Percentiles rank a stretch among this genome's conserved stretches.
Evolutionary conservation across 352 stramenopile genomes (phyloP).

Genomic region (Pythium phragmiticola): DNA sequence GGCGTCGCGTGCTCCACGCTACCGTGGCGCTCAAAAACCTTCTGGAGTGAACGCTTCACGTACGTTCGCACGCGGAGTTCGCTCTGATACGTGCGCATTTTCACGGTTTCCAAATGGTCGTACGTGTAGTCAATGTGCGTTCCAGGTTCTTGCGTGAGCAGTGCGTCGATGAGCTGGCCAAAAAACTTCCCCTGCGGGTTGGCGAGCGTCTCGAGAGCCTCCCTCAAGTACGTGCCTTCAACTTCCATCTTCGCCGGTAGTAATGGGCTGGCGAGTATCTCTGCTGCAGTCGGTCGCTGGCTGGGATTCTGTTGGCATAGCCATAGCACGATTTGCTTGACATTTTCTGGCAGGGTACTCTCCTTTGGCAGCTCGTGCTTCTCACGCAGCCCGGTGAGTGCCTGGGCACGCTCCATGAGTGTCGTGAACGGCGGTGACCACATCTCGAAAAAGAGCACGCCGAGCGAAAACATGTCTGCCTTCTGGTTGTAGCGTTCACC

Average conservation of each 20-base stretch:
- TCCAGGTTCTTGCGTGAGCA: slow-evolving; percentile 72
- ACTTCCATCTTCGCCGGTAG: slow-evolving; percentile 84
- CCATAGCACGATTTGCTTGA: slow-evolving; percentile 88
- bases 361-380: slow-evolving; percentile 50
- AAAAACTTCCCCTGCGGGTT: slow-evolving; percentile 91
- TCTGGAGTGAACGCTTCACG: slow-evolving; percentile 69
- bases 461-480: slow-evolving; percentile 94
- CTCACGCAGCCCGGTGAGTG: slow-evolving; percentile 74
- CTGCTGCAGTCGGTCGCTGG: slow-evolving; percentile 65
- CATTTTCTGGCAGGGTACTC: slow-evolving; percentile 70
- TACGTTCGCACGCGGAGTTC: slow-evolving; percentile 66
- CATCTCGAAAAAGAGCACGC: slow-evolving; percentile 96
- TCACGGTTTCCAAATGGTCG: slow-evolving; percentile 78
- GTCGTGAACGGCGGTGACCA: slow-evolving; percentile 92
- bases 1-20: slow-evolving; percentile 77
- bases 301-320: slow-evolving; percentile 80
- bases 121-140: slow-evolving; percentile 88
- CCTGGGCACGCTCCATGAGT: slow-evolving; percentile 86
- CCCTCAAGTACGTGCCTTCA: slow-evolving; percentile 76
- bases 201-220: slow-evolving; percentile 82
- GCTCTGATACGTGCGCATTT: slow-evolving; percentile 64
- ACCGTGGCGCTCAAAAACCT: slow-evolving; percentile 82
- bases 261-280: slow-evolving; percentile 65
- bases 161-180: slow-evolving; percentile 74
- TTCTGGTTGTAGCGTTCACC: slow-evolving; percentile 89